These are phyloP conservation scores for Notholithocarpus densiflorus DNA, from an alignment of 306 rosid species.

Conservation along the genomic window DNA sequence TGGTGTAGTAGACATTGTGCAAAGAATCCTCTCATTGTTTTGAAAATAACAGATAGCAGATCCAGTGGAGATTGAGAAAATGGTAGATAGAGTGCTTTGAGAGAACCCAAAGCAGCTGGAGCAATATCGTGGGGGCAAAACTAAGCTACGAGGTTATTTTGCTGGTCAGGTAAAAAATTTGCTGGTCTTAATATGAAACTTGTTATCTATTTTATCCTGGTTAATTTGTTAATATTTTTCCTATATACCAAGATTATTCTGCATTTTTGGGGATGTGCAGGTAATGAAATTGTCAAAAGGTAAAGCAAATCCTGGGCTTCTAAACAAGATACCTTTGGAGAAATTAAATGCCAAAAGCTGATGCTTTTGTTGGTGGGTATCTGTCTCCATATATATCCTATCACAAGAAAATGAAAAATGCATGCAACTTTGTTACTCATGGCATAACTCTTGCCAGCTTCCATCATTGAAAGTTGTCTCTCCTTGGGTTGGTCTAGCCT, in stretches of 20 bases:
- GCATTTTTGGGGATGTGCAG: slow-evolving; percentile 30
- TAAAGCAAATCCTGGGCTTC: slow-evolving; percentile 83
- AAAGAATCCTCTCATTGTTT: slow-evolving; percentile 5
- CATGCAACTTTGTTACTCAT: too few species aligned
- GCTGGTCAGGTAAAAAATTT: slow-evolving; percentile 67
- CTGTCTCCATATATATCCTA: background rate
- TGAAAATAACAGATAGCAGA: slow-evolving; percentile 65
- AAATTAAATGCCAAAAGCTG: slow-evolving; percentile 67
- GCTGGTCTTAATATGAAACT: background rate
- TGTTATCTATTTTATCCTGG: background rate
- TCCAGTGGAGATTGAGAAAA: slow-evolving; percentile 75
- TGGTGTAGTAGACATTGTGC: background rate
- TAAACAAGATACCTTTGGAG: slow-evolving; percentile 76
- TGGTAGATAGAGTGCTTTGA: slow-evolving; percentile 64
- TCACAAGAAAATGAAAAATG: background rate
- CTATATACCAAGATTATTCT: background rate
- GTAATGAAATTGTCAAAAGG: slow-evolving; percentile 86
- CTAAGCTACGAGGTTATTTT: slow-evolving; percentile 75
- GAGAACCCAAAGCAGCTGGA: slow-evolving; percentile 89
- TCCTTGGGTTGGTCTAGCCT: too few species aligned
- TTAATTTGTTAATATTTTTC: background rate
- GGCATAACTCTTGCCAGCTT: too few species aligned
- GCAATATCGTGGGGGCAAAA: slow-evolving; percentile 77
- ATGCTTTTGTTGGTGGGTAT: slow-evolving; percentile 9
- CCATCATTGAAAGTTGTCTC: too few species aligned